A percentile compares a stretch with the other conserved stretches of the same genome.
Conservation (phyloP, 306 rosid genomes). For the Rosa persica region DNA sequence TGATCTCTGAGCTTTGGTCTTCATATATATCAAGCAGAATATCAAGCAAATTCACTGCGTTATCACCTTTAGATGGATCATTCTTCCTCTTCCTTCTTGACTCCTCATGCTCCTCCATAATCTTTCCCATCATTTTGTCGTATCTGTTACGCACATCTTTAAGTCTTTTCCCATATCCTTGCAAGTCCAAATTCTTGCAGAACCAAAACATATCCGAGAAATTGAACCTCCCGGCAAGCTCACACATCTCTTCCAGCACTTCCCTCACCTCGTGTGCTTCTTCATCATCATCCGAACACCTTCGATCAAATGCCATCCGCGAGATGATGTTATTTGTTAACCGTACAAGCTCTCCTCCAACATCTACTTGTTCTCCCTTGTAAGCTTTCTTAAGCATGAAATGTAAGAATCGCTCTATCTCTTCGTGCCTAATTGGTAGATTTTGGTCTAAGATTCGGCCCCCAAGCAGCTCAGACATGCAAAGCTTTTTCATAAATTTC, state of each 20-base stretch:
- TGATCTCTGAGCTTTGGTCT: constrained; percentile 44
- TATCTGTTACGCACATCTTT: constrained; percentile 45
- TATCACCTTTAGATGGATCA: constrained; percentile 10
- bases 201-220: constrained; percentile 49
- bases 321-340: constrained; percentile 43
- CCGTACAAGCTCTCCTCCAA: constrained; percentile 43
- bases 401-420: constrained; percentile 34
- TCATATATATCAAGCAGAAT: constrained; percentile 51
- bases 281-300: constrained; percentile 32
- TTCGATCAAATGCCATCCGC: constrained; percentile 40
- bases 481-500: constrained; percentile 71
- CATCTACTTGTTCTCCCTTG: constrained; percentile 31
- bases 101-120: constrained; percentile 55
- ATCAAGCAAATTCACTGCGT: constrained; percentile 51
- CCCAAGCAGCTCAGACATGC: constrained; percentile 67
- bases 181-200: constrained; percentile 58
- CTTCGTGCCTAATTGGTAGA: constrained; percentile 48
- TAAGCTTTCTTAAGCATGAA: constrained; percentile 26
- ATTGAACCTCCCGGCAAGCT: constrained; percentile 50
- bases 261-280: constrained; percentile 39
- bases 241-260: constrained; percentile 38
- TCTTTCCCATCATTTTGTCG: constrained; percentile 53
- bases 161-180: constrained; percentile 44
- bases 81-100: constrained; percentile 37
- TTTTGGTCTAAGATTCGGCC: constrained; percentile 44